Conservation (phyloP, 495 filamentous ascomycete genomes). For the Poronia punctata region DNA sequence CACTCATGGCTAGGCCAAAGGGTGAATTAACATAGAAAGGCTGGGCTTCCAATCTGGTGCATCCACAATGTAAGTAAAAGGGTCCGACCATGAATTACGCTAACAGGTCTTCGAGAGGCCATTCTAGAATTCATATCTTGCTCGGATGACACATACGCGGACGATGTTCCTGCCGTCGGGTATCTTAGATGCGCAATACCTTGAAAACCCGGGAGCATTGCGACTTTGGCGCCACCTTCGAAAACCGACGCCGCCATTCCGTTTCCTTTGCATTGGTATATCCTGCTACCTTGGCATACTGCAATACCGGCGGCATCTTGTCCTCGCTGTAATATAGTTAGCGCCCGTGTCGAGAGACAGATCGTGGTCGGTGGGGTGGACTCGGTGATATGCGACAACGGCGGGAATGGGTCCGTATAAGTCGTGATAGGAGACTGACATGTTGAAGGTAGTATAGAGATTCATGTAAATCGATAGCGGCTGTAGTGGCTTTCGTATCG, state of each 20-base stretch:
- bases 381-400: too few species aligned
- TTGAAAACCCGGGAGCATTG: slow-evolving; percentile 78
- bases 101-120: not conserved
- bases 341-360: too few species aligned
- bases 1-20: slow-evolving; percentile 57
- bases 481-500: too few species aligned
- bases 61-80: not conserved
- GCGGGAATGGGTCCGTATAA: too few species aligned
- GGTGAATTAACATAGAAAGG: slow-evolving; percentile 94
- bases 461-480: too few species aligned
- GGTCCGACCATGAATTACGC: not conserved
- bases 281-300: slow-evolving; percentile 68
- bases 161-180: slow-evolving; percentile 83
- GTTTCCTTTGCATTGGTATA: slow-evolving; percentile 88
- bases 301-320: slow-evolving; percentile 91
- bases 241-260: slow-evolving; percentile 89
- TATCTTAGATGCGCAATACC: slow-evolving; percentile 85
- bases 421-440: too few species aligned
- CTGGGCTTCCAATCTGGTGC: slow-evolving; percentile 58
- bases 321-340: too few species aligned
- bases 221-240: slow-evolving; percentile 64
- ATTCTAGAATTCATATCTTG: not conserved
- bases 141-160: slow-evolving; percentile 22
- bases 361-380: too few species aligned
- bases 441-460: slow-evolving; percentile 82